These are phyloP conservation scores for Fusarium falciforme DNA, from an alignment of 2,329 filamentous ascomycete species.

Conservation along the genomic window DNA sequence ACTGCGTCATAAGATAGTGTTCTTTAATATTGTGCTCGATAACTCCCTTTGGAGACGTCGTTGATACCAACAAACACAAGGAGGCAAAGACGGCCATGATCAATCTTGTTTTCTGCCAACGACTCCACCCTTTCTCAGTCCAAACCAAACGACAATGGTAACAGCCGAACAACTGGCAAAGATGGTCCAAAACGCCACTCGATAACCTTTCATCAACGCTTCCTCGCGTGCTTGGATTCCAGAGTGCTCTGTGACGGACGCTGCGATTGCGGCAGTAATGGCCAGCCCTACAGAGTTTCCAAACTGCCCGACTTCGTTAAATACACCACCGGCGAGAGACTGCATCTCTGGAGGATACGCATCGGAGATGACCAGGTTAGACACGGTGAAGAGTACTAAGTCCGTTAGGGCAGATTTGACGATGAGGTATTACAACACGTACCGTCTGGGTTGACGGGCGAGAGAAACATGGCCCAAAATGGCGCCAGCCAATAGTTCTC, in stretches of 20 bases:
- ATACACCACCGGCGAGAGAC: constrained; percentile 69
- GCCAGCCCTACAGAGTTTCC: constrained; percentile 66
- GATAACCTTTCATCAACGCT: constrained; percentile 62
- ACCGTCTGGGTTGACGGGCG: constrained; percentile 58
- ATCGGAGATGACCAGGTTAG: constrained; percentile 64
- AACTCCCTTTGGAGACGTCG: too few relatives aligned
- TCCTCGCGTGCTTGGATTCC: constrained; percentile 34
- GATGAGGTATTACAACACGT: neutral
- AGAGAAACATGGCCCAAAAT: constrained; percentile 58
- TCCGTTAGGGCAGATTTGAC: neutral
- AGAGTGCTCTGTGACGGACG: constrained; percentile 56
- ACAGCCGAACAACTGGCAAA: constrained; percentile 57
- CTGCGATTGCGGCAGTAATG: constrained; percentile 60
- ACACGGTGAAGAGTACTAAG: constrained; percentile 65
- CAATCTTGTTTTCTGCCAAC: constrained; percentile 60
- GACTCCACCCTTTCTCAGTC: constrained; percentile 58
- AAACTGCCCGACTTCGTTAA: constrained; percentile 69
- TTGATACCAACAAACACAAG: too few relatives aligned
- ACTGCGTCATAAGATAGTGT: too few relatives aligned
- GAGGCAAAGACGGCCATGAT: neutral
- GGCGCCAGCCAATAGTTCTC: constrained; percentile 63
- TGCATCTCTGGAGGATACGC: constrained; percentile 66
- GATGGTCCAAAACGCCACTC: constrained; percentile 64
- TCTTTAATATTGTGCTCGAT: too few relatives aligned
- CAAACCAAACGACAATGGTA: constrained; percentile 49